Base-by-base conservation (phyloP, 2,329 filamentous ascomycete genomes). In the Paecilomyces dactylethromorphus region DNA sequence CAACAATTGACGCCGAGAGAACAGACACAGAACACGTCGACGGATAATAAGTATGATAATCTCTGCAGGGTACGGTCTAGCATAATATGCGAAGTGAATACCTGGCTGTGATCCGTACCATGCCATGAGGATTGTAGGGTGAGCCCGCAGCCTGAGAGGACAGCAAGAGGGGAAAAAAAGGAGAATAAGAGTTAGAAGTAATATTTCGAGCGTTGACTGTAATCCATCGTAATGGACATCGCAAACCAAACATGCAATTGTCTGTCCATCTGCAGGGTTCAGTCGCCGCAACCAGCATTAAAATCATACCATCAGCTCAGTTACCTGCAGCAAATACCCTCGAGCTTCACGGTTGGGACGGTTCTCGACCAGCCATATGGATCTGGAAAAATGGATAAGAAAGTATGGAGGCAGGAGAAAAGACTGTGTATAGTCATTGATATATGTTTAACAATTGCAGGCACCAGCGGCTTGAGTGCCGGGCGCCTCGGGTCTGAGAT, bases 401-500 rank as follows among this genome's bases (percentile, higher is more conserved):
- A 32, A 53, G 56, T 50, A 57, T 8, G 35, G 22, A 22, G 31
- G 54, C 33, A 11, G 22, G 26, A 4, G 24, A n/a, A 18, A 35
- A 49, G 54, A 33, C 26, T 29, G 22, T 49, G 22, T n/a, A 54
- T 31, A 24, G 26, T 52, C 49, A 53, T 49, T 22, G 26, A 45
- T 29, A 54, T 35, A 52, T 45, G 39, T 67, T 77, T 81, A 90
- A 74, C 87, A 89, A 69, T 85, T 84, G 78, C 87, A 90, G 53
- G 81, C 79, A 60, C 79, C 81, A 21, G 81, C 81, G 57, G 80
- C 80, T 71, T 86, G 82, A 58, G 85, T 85, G 58, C 78, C 79
- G 64, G 85, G 80, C 57, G 84, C 78, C 70, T 87, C 82, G 35
- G 83, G 83, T 66, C 86, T 82, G 63, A 90, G 77, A 73, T 90